A percentile compares a stretch with the other conserved stretches of the same genome.
These are phyloP conservation scores for Chlamydomonas reinhardtii DNA, from an alignment of 163 green algal species.

Conservation along the genomic window DNA sequence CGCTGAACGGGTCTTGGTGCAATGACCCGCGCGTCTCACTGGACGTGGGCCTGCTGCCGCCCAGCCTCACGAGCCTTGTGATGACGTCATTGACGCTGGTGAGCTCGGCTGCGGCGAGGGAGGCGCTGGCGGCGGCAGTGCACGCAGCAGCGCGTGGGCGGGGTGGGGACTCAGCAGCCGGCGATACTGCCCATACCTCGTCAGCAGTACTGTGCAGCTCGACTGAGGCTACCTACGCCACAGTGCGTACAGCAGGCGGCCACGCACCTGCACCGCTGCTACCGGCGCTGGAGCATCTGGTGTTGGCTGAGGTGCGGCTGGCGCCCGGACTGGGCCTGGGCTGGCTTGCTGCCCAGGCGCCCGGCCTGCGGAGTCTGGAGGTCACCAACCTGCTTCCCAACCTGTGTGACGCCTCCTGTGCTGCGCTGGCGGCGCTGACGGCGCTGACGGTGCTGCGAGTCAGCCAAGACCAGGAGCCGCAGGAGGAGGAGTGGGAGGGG, in stretches of 20 bases:
- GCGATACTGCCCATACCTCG: no score
- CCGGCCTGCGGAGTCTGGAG: slow-evolving; percentile 25
- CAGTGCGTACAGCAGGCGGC: no score
- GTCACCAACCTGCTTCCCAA: slow-evolving; percentile 10
- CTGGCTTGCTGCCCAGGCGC: background rate
- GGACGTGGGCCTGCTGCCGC: slow-evolving; percentile 47
- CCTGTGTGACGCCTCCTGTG: slow-evolving; percentile 10
- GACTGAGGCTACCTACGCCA: no score
- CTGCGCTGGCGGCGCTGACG: slow-evolving; percentile 7
- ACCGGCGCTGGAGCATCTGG: slow-evolving; percentile 24
- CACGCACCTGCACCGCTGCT: no score
- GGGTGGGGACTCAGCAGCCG: no score
- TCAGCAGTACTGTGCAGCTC: no score
- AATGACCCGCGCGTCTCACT: slow-evolving; percentile 10
- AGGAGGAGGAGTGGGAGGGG: background rate
- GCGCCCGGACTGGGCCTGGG: background rate
- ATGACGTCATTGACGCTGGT: slow-evolving; percentile 11
- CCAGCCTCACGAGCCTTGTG: slow-evolving; percentile 10
- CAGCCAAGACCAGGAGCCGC: slow-evolving; percentile 16
- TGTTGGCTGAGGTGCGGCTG: slow-evolving; percentile 13
- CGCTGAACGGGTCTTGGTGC: slow-evolving; percentile 10
- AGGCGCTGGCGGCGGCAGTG: background rate
- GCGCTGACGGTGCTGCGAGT: slow-evolving; percentile 35
- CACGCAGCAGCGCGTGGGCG: no score
- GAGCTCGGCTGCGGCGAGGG: background rate